These are phyloP conservation scores for Pythium volutum DNA, from an alignment of 352 stramenopile genomes.

Conservation along the genomic window DNA sequence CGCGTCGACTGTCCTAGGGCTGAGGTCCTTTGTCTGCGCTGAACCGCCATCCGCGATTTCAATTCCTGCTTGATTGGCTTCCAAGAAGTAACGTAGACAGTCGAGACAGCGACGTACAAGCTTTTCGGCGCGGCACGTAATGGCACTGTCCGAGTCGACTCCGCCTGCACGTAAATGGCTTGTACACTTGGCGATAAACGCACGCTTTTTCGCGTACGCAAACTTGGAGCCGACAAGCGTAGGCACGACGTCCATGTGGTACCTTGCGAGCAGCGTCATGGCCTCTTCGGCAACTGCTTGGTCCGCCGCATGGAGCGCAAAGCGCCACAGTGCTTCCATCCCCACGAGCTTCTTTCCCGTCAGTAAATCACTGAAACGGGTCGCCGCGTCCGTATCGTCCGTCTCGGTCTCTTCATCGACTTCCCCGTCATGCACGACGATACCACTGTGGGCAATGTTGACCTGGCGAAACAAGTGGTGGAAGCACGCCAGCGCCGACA, in stretches of 20 bases:
- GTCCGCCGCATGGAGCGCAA: slow-evolving; percentile 44
- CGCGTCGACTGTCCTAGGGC: background rate
- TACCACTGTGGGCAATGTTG: slow-evolving; percentile 40
- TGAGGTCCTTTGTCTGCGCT: background rate
- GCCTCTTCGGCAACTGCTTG: slow-evolving; percentile 53
- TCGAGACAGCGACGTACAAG: slow-evolving; percentile 63
- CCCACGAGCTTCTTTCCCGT: slow-evolving; percentile 41
- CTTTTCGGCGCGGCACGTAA: background rate
- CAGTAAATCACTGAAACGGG: slow-evolving; percentile 32
- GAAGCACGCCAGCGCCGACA: slow-evolving; percentile 59
- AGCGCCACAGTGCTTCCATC: slow-evolving; percentile 53
- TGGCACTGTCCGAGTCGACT: background rate
- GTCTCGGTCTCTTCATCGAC: slow-evolving; percentile 16
- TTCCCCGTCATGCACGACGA: slow-evolving; percentile 20
- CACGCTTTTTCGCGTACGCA: slow-evolving; percentile 33
- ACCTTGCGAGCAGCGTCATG: slow-evolving; percentile 53
- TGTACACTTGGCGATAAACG: slow-evolving; percentile 67
- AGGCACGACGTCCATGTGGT: slow-evolving; percentile 54
- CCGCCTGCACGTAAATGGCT: slow-evolving; percentile 11
- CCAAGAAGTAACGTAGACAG: slow-evolving; percentile 66
- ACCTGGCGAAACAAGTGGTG: slow-evolving; percentile 62
- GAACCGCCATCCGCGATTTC: background rate
- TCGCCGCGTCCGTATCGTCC: slow-evolving; percentile 14
- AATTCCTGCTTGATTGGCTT: slow-evolving; percentile 22
- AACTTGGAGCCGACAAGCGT: slow-evolving; percentile 26